Conservation (phyloP, 2,329 filamentous ascomycete species). For the Pezicula rhizophila region DNA sequence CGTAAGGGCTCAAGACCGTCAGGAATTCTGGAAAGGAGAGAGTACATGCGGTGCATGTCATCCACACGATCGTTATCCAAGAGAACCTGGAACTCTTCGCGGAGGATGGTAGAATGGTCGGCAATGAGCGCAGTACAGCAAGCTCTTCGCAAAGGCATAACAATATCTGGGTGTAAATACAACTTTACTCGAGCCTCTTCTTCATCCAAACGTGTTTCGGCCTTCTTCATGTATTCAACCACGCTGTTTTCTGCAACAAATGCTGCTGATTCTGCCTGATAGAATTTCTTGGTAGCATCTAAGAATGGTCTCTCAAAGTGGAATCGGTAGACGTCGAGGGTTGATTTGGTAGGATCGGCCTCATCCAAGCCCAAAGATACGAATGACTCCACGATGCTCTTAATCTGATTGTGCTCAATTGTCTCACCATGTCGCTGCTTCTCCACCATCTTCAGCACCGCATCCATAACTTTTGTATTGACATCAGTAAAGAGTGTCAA, state of each 20-base stretch:
- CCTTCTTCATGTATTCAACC: constrained; percentile 99
- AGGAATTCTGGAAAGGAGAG: constrained; percentile 78
- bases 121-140: constrained; percentile 88
- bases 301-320: constrained; percentile 94
- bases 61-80: constrained; percentile 92
- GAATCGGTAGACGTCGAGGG: constrained; percentile 86
- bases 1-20: constrained; percentile 88
- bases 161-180: constrained; percentile 88
- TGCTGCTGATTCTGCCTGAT: constrained; percentile 84
- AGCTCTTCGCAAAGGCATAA: constrained; percentile 72
- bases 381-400: constrained; percentile 93
- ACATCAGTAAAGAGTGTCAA: constrained; percentile 82
- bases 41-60: constrained; percentile 95
- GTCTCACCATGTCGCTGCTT: constrained; percentile 97
- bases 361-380: constrained; percentile 93
- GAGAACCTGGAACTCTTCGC: constrained; percentile 92
- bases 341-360: constrained; percentile 86
- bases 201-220: constrained; percentile 79
- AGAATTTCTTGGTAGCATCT: constrained; percentile 76
- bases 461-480: constrained; percentile 85
- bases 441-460: constrained; percentile 90
- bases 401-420: constrained; percentile 94
- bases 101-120: constrained; percentile 76
- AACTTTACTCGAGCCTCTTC: constrained; percentile 91
- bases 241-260: constrained; percentile 97